These are phyloP conservation scores for Scorias spongiosa DNA, from an alignment of 2,329 filamentous ascomycete genomes.

Conservation along the genomic window DNA sequence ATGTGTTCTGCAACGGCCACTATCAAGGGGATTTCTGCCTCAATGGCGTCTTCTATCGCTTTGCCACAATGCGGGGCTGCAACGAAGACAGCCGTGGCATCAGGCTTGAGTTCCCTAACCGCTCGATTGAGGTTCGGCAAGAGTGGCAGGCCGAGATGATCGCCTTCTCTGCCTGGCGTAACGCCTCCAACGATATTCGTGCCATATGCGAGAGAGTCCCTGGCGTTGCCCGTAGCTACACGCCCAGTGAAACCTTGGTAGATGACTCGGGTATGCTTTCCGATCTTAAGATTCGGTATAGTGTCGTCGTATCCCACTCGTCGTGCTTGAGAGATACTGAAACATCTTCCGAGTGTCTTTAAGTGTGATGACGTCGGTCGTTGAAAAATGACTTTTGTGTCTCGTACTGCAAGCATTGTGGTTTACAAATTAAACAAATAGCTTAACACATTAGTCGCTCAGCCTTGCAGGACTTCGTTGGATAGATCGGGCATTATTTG, in stretches of 20 bases:
- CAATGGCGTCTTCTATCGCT: conserved; percentile 67
- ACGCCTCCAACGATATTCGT: conserved; percentile 70
- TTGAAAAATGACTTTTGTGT: background rate
- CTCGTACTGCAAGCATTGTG: background rate
- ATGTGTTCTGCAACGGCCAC: conserved; percentile 71
- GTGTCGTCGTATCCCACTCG: conserved; percentile 39
- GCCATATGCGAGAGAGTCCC: conserved; percentile 61
- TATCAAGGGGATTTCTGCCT: conserved; percentile 61
- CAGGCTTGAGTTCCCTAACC: conserved; percentile 55
- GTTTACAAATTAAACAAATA: background rate
- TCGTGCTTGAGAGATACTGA: background rate
- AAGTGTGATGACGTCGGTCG: background rate
- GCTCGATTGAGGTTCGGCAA: conserved; percentile 54
- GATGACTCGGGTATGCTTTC: conserved; percentile 49
- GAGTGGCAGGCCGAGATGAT: conserved; percentile 59
- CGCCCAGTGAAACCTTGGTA: conserved; percentile 58
- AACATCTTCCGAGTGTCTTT: background rate
- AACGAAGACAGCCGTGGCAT: conserved; percentile 68
- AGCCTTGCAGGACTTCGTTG: no score
- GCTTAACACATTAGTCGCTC: no score
- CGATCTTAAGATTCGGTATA: conserved; percentile 50
- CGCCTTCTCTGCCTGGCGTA: conserved; percentile 52
- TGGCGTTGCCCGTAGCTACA: conserved; percentile 59
- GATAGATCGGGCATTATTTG: no score
- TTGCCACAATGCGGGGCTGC: conserved; percentile 56